Percentiles rank a stretch among this genome's conserved stretches.
Conservation (phyloP, 805 yeast species). For the Wickerhamiella allomyrinae region DNA sequence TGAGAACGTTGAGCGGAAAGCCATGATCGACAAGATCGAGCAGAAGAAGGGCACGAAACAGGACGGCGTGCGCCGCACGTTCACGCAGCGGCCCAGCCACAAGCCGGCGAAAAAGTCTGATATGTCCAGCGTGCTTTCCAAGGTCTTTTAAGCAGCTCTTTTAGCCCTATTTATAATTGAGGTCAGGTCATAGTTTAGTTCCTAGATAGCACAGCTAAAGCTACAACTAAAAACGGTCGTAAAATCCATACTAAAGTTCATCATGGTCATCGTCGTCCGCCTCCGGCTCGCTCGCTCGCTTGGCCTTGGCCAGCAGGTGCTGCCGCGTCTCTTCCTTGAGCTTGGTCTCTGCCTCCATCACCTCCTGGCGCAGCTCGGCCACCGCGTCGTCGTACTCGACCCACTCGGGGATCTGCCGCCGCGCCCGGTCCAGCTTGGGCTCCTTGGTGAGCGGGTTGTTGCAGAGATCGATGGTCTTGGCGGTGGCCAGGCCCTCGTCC, state of each 20-base stretch:
- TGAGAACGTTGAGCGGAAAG: slow-evolving; percentile 71
- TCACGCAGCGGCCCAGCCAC: slow-evolving; percentile 52
- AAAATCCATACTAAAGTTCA: slow-evolving; percentile 6
- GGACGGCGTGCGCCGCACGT: slow-evolving; percentile 35
- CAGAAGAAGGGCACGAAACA: slow-evolving; percentile 25
- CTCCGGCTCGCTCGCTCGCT: not conserved
- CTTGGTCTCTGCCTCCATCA: slow-evolving; percentile 2
- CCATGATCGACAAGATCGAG: slow-evolving; percentile 58
- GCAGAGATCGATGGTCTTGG: slow-evolving; percentile 72
- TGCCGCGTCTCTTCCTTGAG: slow-evolving; percentile 1
- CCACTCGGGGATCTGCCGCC: slow-evolving; percentile 74
- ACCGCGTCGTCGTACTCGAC: slow-evolving; percentile 45
- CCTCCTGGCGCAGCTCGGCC: slow-evolving; percentile 12
- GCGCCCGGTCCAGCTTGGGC: slow-evolving; percentile 59
- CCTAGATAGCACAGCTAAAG: not conserved
- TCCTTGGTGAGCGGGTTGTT: slow-evolving; percentile 75
- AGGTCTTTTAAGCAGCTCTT: slow-evolving; percentile 17
- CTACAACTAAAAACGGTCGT: not conserved
- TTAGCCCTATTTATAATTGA: not conserved
- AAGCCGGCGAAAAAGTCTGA: slow-evolving; percentile 5
- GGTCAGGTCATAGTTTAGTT: not conserved
- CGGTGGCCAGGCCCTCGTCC: slow-evolving; percentile 42
- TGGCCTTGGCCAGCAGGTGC: no score
- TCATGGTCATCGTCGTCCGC: slow-evolving; percentile 9
- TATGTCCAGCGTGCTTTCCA: slow-evolving; percentile 15